Percentiles rank a stretch among this genome's conserved stretches.
Evolutionary conservation across 1,284 basidiomycete species (phyloP).

Genomic region (Dichomitus squalens): DNA sequence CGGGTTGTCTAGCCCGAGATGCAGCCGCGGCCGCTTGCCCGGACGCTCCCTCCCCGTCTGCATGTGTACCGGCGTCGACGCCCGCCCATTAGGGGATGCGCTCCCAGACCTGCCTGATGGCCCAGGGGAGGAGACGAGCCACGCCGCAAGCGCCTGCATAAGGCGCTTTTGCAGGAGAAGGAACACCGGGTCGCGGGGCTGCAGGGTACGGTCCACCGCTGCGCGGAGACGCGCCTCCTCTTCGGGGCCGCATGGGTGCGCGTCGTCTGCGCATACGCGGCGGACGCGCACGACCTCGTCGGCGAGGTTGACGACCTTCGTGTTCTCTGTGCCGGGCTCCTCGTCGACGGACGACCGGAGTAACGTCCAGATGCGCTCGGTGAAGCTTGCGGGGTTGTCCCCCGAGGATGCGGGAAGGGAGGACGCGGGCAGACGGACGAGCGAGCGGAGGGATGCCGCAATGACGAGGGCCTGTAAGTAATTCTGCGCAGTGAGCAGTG

Average conservation of each 20-base stretch:
- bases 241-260: slow-evolving; percentile 33
- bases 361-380: slow-evolving; percentile 63
- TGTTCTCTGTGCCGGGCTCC: slow-evolving; percentile 40
- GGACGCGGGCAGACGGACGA: slow-evolving; percentile 44
- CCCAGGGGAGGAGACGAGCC: slow-evolving; percentile 30
- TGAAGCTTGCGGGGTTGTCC: slow-evolving; percentile 38
- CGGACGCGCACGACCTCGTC: slow-evolving; percentile 65
- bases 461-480: slow-evolving; percentile 71
- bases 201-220: slow-evolving; percentile 62
- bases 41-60: slow-evolving; percentile 32
- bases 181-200: slow-evolving; percentile 65
- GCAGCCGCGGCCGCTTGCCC: slow-evolving; percentile 32
- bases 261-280: slow-evolving; percentile 15
- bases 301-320: slow-evolving; percentile 65
- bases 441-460: slow-evolving; percentile 57
- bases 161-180: slow-evolving; percentile 60
- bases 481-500: slow-evolving; percentile 64
- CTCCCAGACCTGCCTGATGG: not conserved
- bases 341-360: slow-evolving; percentile 58
- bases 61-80: slow-evolving; percentile 41
- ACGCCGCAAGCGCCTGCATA: slow-evolving; percentile 44
- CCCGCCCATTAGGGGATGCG: not conserved
- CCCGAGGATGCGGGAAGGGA: not conserved
- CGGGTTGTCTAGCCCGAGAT: slow-evolving; percentile 22
- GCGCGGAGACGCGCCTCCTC: slow-evolving; percentile 54